phyloP scores from a whole-genome alignment of 805 yeast species.

The Candida easanensis region DNA sequence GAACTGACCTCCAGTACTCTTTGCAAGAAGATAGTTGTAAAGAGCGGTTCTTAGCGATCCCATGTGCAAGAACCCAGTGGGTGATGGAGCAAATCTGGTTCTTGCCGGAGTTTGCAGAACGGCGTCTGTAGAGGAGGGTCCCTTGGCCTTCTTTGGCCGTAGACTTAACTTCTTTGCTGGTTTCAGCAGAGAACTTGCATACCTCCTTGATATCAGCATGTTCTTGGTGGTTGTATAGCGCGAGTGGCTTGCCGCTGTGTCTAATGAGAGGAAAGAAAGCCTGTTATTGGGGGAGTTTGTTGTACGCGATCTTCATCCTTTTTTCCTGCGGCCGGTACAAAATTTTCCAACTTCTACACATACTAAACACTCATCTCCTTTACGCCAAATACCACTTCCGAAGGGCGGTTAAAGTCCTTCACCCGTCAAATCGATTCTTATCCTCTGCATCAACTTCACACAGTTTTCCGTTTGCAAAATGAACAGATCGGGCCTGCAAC shows the following conservation, averaged over 20 bases:
- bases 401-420: neutral
- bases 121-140: slow-evolving; percentile 30
- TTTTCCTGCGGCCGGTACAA: neutral
- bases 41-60: slow-evolving; percentile 94
- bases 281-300: neutral
- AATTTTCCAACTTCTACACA: neutral
- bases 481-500: slow-evolving; percentile 11
- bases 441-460: neutral
- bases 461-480: neutral
- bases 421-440: neutral
- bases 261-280: neutral
- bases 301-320: neutral
- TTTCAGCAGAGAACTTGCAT: slow-evolving; percentile 11
- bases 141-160: slow-evolving; percentile 26
- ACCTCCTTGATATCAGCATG: slow-evolving; percentile 1
- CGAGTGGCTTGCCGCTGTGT: neutral
- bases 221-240: neutral
- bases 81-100: slow-evolving; percentile 97
- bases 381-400: neutral
- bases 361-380: neutral
- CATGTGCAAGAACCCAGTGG: slow-evolving; percentile 91
- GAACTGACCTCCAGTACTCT: slow-evolving; percentile 75
- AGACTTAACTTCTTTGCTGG: slow-evolving; percentile 17
- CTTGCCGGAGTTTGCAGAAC: slow-evolving; percentile 50
- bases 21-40: slow-evolving; percentile 82